Conservation (phyloP, 1,284 basidiomycete genomes). For the Polyporus tsugae region DNA sequence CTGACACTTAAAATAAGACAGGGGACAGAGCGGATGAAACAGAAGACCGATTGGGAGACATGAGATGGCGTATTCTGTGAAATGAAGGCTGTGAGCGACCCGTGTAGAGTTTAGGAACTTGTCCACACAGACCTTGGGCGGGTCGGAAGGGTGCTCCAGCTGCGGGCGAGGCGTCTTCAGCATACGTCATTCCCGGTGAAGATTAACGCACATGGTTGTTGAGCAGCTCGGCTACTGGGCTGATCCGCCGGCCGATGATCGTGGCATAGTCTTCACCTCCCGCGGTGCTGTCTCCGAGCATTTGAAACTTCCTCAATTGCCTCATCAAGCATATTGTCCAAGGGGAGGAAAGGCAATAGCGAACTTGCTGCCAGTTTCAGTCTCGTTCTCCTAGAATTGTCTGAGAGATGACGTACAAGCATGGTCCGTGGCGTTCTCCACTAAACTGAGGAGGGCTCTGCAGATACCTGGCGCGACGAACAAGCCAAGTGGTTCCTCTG, state of each 20-base stretch:
- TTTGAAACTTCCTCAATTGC: slow-evolving; percentile 35
- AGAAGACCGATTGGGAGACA: slow-evolving; percentile 10
- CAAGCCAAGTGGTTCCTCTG: slow-evolving; percentile 58
- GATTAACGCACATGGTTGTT: slow-evolving; percentile 10
- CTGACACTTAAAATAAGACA: slow-evolving; percentile 10
- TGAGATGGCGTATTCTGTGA: neutral
- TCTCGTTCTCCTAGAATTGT: slow-evolving; percentile 10
- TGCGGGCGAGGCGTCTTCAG: slow-evolving; percentile 9
- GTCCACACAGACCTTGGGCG: slow-evolving; percentile 1
- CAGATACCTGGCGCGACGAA: slow-evolving; percentile 59
- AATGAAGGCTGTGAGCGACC: neutral
- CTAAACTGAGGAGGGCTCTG: slow-evolving; percentile 51
- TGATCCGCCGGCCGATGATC: slow-evolving; percentile 15
- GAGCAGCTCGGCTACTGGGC: neutral
- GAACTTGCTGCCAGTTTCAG: slow-evolving; percentile 35
- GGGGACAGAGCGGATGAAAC: slow-evolving; percentile 18
- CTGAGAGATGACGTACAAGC: slow-evolving; percentile 43
- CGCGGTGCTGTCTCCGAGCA: neutral
- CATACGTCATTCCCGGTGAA: neutral
- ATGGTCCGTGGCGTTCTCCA: slow-evolving; percentile 39
- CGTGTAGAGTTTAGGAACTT: too few species aligned
- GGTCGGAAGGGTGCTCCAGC: slow-evolving; percentile 2
- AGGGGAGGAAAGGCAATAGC: slow-evolving; percentile 50
- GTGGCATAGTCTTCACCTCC: slow-evolving; percentile 11
- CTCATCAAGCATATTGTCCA: slow-evolving; percentile 55